These are phyloP conservation scores for Phalaenopsis equestris DNA, from an alignment of 106 monocot species.

Conservation along the genomic window DNA sequence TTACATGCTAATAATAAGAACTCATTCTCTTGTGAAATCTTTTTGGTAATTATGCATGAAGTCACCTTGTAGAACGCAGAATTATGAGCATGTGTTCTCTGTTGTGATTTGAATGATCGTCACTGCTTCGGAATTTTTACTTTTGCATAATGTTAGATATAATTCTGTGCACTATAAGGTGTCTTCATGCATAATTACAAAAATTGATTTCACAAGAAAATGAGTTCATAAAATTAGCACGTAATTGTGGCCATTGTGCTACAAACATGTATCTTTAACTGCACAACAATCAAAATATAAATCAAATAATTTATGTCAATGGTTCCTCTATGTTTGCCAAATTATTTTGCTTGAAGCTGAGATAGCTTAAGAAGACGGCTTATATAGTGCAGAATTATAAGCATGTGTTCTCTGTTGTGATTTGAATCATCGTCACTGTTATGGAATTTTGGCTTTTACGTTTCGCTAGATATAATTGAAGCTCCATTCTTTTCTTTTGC, in stretches of 20 bases:
- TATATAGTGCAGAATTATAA: not conserved
- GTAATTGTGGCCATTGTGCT: no score
- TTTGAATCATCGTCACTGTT: not conserved
- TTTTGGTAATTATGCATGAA: not conserved
- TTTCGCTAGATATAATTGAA: not conserved
- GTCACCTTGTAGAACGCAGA: not conserved
- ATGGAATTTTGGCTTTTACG: not conserved
- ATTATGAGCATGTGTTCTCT: not conserved
- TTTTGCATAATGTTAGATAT: not conserved
- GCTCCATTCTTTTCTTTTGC: constrained; percentile 2
- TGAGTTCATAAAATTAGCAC: no score
- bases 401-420: not conserved
- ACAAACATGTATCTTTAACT: no score
- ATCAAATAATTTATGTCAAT: no score
- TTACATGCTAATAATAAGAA: not conserved
- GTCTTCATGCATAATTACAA: no score
- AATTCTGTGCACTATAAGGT: not conserved
- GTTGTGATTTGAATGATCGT: not conserved
- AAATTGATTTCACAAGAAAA: no score
- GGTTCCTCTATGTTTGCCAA: no score
- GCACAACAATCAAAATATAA: no score
- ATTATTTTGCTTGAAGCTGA: no score
- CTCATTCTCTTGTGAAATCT: not conserved
- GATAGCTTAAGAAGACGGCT: not conserved
- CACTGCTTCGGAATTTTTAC: not conserved